A percentile compares a stretch with the other conserved stretches of the same genome.
These are phyloP conservation scores for Nepenthes alata DNA, from an alignment of 179 eudicot species.

Conservation along the genomic window DNA sequence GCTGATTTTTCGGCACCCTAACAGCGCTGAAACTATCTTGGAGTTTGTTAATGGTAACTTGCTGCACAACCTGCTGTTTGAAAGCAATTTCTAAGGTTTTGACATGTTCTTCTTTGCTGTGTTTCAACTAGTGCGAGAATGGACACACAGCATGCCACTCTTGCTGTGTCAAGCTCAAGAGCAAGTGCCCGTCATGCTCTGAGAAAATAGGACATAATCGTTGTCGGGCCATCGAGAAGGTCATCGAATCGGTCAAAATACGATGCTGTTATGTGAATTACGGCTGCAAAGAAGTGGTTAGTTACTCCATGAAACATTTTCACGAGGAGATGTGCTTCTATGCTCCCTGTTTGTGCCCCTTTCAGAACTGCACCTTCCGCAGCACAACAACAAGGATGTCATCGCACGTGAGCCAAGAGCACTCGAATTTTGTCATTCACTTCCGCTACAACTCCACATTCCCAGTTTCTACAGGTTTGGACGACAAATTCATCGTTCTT, in stretches of 20 bases:
- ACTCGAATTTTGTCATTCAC: constrained; percentile 9
- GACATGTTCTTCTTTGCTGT: constrained; percentile 5
- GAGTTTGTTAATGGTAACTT: too few relatives aligned
- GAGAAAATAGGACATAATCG: constrained; percentile 35
- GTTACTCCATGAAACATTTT: constrained; percentile 19
- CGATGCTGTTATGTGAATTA: constrained; percentile 23
- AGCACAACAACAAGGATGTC: constrained; percentile 19
- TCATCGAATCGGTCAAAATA: constrained; percentile 35
- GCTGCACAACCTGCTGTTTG: too few relatives aligned
- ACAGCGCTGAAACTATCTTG: too few relatives aligned
- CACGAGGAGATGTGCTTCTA: constrained; percentile 31
- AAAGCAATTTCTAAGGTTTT: too few relatives aligned
- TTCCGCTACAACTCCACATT: constrained; percentile 11
- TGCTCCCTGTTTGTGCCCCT: constrained; percentile 37
- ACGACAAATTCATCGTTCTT: constrained; percentile 18
- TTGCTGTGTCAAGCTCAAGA: constrained; percentile 30
- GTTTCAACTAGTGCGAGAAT: constrained; percentile 50
- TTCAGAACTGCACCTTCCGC: constrained; percentile 17
- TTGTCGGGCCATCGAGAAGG: constrained; percentile 45
- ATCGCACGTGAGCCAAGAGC: constrained; percentile 20
- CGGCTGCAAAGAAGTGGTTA: constrained; percentile 30
- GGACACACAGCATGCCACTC: constrained; percentile 43
- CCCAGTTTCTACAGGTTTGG: constrained; percentile 3
- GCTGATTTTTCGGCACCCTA: too few relatives aligned
- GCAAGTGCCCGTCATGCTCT: constrained; percentile 38